Conservation (phyloP, 805 yeast species). For the Yamadazyma nakazawae region DNA sequence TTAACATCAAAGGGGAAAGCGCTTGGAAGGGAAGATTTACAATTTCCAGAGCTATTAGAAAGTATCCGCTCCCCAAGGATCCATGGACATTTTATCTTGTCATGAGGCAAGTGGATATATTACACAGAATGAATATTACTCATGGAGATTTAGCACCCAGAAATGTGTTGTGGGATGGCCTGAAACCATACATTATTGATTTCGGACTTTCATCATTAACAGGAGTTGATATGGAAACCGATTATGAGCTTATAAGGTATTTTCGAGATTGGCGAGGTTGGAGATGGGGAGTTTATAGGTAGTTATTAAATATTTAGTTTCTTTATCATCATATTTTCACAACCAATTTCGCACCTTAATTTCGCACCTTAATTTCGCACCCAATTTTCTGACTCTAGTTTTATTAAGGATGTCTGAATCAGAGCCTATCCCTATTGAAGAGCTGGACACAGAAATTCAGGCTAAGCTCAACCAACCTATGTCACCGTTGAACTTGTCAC, state of each 20-base stretch:
- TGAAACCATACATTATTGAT: neutral
- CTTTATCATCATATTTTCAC: neutral
- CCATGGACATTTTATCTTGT: neutral
- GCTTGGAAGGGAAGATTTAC: conserved; percentile 1
- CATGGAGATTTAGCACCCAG: conserved; percentile 1
- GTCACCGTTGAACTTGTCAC: conserved; percentile 31
- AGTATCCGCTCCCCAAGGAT: neutral
- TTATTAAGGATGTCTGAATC: neutral
- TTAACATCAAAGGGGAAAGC: neutral
- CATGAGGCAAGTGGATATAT: neutral
- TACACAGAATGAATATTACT: neutral
- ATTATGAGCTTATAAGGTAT: neutral
- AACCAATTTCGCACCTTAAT: neutral
- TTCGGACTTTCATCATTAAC: neutral
- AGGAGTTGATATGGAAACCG: neutral
- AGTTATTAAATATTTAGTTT: neutral
- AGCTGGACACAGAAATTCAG: conserved; percentile 10
- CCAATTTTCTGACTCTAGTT: neutral
- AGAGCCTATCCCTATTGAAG: conserved; percentile 5
- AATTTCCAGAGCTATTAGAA: neutral
- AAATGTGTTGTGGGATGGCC: neutral
- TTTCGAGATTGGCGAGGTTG: neutral
- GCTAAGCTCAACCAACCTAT: conserved; percentile 27
- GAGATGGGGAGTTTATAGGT: neutral
- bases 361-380: neutral